These are phyloP conservation scores for Selaginella moellendorffii DNA, from an alignment of 75 land plant species.

Conservation along the genomic window DNA sequence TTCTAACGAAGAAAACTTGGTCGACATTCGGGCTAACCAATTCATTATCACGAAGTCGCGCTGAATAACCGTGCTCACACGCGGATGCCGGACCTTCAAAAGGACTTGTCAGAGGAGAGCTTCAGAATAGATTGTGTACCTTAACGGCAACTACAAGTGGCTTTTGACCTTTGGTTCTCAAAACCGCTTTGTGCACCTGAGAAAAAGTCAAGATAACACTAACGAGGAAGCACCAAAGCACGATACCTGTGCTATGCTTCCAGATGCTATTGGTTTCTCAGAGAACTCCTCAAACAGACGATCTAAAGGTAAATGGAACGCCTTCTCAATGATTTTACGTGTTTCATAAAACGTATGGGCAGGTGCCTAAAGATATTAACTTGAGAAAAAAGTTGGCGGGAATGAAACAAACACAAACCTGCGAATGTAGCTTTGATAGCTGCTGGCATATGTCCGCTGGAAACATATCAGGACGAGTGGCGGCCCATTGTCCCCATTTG, in stretches of 20 bases:
- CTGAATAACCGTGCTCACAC: conserved; percentile 1
- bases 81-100: conserved; percentile 6
- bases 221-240: too few species aligned
- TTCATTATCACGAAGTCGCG: conserved; percentile 8
- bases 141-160: conserved; percentile 20
- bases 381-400: too few species aligned
- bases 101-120: background rate
- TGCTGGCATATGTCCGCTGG: conserved; percentile 55
- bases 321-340: conserved; percentile 39
- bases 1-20: background rate
- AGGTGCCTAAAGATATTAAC: conserved; percentile 29
- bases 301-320: conserved; percentile 41
- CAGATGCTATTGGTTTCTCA: conserved; percentile 52
- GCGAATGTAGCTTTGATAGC: conserved; percentile 63
- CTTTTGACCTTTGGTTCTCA: conserved; percentile 12
- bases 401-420: conserved; percentile 11
- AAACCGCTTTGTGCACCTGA: conserved; percentile 16
- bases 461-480: conserved; percentile 79
- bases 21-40: background rate
- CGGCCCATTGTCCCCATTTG: conserved; percentile 96
- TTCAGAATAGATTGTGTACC: background rate
- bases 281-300: conserved; percentile 55
- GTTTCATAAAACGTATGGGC: conserved; percentile 41
- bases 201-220: background rate
- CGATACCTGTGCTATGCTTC: conserved; percentile 63